Evolutionary conservation across 2,329 filamentous ascomycete species (phyloP), one percentile per base, ranked within the genome.

Genomic region (Leptographium flavum): DNA sequence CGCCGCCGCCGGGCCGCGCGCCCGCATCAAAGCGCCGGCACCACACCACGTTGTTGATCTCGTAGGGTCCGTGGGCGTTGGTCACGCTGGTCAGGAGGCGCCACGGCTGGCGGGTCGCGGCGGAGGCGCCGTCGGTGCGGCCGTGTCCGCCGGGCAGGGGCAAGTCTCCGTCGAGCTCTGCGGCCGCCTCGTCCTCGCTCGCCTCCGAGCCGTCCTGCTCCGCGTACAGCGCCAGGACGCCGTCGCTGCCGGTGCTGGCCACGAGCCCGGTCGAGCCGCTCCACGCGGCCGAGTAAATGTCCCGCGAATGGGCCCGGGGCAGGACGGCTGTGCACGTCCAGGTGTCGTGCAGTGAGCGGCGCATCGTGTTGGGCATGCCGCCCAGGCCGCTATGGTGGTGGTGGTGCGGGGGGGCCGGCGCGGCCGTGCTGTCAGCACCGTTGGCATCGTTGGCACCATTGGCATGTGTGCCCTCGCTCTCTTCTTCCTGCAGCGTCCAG

Each of bases 11-110:
- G 50, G 64, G 69, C 57, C 71, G 71, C 1, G 63, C 63, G 1
- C 67, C 80, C 42, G 70, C 69, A 59, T 94, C 87, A 47, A 77
- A 83, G 47, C 88, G 72, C 54, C 73, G 76, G 52, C 87, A 87
- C 92, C 92, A 98, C 2, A 76, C 79, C 41, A 92, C 74, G 61
- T 95, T 87, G 57, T 98, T 98, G 51, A 96, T 73, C 63, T 98
- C 92, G 57, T 90, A 95, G 3, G 93, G 85, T 1, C 87, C 88
- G 60, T 98, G 92, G 2, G 81, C 85, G 30, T 80, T 81, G 40
- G 81, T 70, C 1, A 83, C 58, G n/a, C 74, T 73, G 0, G 78
- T 76, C 15, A 94, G 57, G 4, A 90, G 63, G 7, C 70, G 68
- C 92, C 92, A 96, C 48, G 74, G 71, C 22, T 13, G 21, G 14